Evolutionary conservation across 306 rosid species (phyloP), one percentile per base, ranked within the genome.

Genomic region (Quercus dentata): DNA sequence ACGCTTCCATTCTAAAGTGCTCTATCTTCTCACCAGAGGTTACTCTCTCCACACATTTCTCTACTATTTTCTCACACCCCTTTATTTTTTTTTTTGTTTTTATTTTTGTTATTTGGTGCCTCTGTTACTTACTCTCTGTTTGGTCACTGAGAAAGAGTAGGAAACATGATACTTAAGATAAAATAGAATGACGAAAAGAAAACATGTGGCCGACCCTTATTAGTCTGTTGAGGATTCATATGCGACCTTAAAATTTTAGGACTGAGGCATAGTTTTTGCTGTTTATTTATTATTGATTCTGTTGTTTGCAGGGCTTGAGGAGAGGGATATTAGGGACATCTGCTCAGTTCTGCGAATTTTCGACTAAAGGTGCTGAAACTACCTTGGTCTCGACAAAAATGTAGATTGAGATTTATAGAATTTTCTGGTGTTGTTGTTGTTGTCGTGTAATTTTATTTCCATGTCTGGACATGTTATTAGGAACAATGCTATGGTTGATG

Each of bases 331-430:
- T 88, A 70, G 82, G 88, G 83, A 69, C 91, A 61, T 80, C 78
- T 56, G 79, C 87, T 75, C 97, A 85, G 81, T 15, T 80, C 59
- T 84, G 87, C 67, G 82, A 27, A 83, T 90, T 88, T 82, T 86
- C 97, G 23, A 58, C 92, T 44, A 90, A 86, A 95, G 99, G 97
- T 92, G 69, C 69, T 76, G 38, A 75, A 56, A 5, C 72, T 61
- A 63, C 18, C 25, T 75, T 62, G 23, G 57, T 52, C 46, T 76
- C 19, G 46, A 30, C 44, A 30, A 64, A 30, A 64, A 19, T 10
- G 8, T 64, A 17, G 33, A 10, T 69, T 35, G 12, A 38, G 19
- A 44, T n/a, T 6, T 30, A 30, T 30, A 30, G 18, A 64, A 28
- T 28, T 28, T 28, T 28, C 6, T 18, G 41, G 6, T 63, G 17